Base-by-base conservation (phyloP, 768 basidiomycete species). In the Suillus ampliporus region DNA sequence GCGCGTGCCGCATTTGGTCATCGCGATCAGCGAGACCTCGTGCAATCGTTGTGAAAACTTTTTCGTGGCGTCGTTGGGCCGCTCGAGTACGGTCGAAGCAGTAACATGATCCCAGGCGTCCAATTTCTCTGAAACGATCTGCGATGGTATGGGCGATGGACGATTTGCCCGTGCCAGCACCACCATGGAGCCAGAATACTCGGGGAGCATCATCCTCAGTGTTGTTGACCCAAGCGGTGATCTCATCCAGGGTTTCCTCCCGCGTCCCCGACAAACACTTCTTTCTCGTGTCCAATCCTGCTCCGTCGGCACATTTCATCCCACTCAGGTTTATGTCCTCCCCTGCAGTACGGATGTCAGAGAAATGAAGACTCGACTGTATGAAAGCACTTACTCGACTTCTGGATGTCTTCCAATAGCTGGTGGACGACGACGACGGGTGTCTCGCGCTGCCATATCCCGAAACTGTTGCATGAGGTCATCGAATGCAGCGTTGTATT, bases 211-310 rank as follows among this genome's bases (percentile, higher is more conserved):
- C 51, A 23, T 46, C 50, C n/a, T 52, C 28, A 15, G 60, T 56
- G 44, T 64, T 43, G 50, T 68, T 64, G 19, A 65, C 50, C 76
- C 75, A 77, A n/a, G 64, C 50, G 21, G 56, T 57, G 44, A 77
- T 72, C 26, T 69, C 69, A 28, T 71, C 66, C 46, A 75, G 61
- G 21, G 75, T 67, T 10, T 60, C 63, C 26, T 52, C 34, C 5
- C 73, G 70, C 6, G 75, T 77, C 7, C 64, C 67, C 0, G 60
- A 41, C 4, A 71, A 63, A 48, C 72, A 74, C 47, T 54, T 46
- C 52, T 61, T 56, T 23, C 46, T 56, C 1, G 64, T 48, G 23
- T 65, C 60, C 31, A 61, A 37, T 35, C 61, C 51, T 15, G 31
- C 53, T 26, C 61, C 61, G n/a, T 17, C 5, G 4, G 61, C 61